These are phyloP conservation scores for Aureobasidium sp. DNA, from an alignment of 2,329 filamentous ascomycete species.

Conservation along the genomic window DNA sequence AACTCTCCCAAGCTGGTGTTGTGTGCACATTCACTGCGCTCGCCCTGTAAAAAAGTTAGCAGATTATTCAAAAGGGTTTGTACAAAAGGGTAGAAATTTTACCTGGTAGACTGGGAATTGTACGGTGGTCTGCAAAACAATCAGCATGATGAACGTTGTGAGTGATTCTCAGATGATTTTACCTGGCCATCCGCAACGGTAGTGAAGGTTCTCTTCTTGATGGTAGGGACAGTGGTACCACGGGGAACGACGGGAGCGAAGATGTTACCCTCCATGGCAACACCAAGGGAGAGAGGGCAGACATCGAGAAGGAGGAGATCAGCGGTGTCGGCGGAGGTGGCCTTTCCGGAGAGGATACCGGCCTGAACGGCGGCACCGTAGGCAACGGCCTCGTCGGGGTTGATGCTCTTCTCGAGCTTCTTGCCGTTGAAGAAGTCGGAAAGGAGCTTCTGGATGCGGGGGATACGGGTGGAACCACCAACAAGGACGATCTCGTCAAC, in stretches of 20 bases:
- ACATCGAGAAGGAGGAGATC: constrained; percentile 96
- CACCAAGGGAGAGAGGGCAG: constrained; percentile 91
- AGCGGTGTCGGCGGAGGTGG: constrained; percentile 85
- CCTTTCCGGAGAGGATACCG: constrained; percentile 97
- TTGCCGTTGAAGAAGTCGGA: constrained; percentile 99
- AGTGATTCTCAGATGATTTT: too few relatives aligned
- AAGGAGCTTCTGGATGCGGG: constrained; percentile 96
- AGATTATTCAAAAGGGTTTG: too few relatives aligned
- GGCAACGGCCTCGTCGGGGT: constrained; percentile 98
- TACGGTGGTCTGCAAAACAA: not conserved
- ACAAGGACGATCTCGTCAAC: constrained; percentile 99
- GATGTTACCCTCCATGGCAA: constrained; percentile 99
- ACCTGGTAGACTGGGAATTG: constrained; percentile 71
- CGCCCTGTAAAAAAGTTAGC: too few relatives aligned
- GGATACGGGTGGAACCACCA: constrained; percentile 98
- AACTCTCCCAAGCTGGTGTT: constrained; percentile 49
- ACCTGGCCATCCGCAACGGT: constrained; percentile 28
- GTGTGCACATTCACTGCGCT: constrained; percentile 96
- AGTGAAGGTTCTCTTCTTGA: constrained; percentile 58
- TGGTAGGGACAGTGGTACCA: constrained; percentile 39
- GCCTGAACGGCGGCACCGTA: constrained; percentile 98
- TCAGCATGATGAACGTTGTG: too few relatives aligned
- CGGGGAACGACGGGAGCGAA: constrained; percentile 84
- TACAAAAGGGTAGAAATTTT: too few relatives aligned
- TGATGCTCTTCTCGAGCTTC: constrained; percentile 99